phyloP scores from a whole-genome alignment of 352 stramenopile species.

The Blastocystis hominis region DNA sequence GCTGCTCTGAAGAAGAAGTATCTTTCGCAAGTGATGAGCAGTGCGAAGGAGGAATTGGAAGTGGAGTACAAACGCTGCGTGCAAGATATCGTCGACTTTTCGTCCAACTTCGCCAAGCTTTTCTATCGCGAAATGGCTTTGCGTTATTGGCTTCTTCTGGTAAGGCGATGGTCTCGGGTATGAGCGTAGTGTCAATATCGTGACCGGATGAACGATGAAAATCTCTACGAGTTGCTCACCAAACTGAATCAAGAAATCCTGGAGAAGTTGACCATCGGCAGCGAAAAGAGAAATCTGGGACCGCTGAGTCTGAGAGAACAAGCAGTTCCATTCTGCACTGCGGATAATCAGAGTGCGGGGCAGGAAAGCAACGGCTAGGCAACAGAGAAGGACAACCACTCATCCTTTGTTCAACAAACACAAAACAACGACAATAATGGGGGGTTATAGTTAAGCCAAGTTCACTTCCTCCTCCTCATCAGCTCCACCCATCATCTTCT shows the following conservation, averaged over 20 bases:
- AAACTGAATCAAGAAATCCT: constrained; percentile 1
- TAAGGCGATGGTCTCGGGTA: neutral
- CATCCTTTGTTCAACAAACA: too few relatives aligned
- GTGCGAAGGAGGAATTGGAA: constrained; percentile 12
- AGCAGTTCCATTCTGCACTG: too few relatives aligned
- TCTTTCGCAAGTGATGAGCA: neutral
- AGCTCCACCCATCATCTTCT: constrained; percentile 47
- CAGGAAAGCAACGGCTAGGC: too few relatives aligned
- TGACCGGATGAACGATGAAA: neutral
- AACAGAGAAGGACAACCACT: too few relatives aligned
- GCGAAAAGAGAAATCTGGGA: neutral
- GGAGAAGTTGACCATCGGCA: neutral
- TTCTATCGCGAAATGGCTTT: constrained; percentile 12
- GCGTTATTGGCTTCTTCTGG: constrained; percentile 16
- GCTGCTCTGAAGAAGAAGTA: constrained; percentile 21
- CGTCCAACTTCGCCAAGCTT: neutral
- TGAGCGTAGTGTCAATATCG: neutral
- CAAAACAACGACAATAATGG: too few relatives aligned
- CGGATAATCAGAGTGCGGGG: too few relatives aligned
- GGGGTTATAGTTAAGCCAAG: constrained; percentile 40
- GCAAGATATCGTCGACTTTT: constrained; percentile 6
- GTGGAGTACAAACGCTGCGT: constrained; percentile 13
- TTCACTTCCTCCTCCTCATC: constrained; percentile 31
- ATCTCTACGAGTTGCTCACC: neutral
- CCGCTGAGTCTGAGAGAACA: too few relatives aligned